Evolutionary conservation across 495 filamentous ascomycete genomes (phyloP).

Genomic region (Penicillium tannophilum): DNA sequence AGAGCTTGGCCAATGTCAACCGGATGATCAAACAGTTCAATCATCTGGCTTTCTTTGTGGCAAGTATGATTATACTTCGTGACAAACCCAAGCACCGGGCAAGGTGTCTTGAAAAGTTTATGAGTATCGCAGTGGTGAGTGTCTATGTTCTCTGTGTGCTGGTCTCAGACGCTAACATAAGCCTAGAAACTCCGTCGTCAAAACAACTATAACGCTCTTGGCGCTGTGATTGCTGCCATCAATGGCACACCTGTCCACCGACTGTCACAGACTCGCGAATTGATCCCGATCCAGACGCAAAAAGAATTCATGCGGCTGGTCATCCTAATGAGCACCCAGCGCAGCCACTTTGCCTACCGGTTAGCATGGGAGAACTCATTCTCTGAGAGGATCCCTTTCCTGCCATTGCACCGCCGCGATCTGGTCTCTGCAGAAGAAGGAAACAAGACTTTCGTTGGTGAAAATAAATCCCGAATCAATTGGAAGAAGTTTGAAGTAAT

Average conservation of each 20-base stretch:
- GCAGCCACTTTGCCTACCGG: constrained; percentile 90
- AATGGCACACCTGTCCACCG: constrained; percentile 85
- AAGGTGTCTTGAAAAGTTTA: constrained; percentile 88
- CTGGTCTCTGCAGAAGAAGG: constrained; percentile 90
- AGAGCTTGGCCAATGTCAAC: constrained; percentile 81
- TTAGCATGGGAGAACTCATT: constrained; percentile 96
- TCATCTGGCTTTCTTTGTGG: constrained; percentile 86
- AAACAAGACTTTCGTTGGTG: constrained; percentile 81
- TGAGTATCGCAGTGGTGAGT: constrained; percentile 70
- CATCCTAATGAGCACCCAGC: constrained; percentile 88
- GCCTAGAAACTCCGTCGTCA: constrained; percentile 74
- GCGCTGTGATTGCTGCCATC: constrained; percentile 90
- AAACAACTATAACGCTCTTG: constrained; percentile 97
- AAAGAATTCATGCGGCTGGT: constrained; percentile 87
- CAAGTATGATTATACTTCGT: constrained; percentile 87
- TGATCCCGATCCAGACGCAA: constrained; percentile 68
- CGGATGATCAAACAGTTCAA: constrained; percentile 97
- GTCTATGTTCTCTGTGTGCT: not conserved
- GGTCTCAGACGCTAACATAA: not conserved
- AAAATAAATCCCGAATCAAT: constrained; percentile 77
- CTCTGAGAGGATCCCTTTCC: constrained; percentile 85
- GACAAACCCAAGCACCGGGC: constrained; percentile 97
- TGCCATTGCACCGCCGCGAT: constrained; percentile 88
- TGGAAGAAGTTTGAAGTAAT: constrained; percentile 99
- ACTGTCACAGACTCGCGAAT: constrained; percentile 75